Base-by-base conservation (phyloP, 495 filamentous ascomycete genomes). In the Wilcoxina mikolae region DNA sequence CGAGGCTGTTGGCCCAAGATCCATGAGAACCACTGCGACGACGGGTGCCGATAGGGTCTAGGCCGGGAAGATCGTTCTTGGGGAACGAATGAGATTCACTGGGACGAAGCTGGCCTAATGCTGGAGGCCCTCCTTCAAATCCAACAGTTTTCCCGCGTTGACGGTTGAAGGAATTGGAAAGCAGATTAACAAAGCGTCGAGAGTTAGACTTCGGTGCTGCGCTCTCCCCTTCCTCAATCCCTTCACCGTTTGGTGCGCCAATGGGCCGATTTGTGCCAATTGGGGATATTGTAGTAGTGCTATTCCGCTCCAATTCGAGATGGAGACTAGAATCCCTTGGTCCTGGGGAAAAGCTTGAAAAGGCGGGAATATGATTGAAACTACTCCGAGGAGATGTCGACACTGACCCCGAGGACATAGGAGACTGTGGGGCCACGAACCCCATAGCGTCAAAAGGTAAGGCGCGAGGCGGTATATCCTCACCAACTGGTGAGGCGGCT, bases 81-180 rank as follows among this genome's bases (percentile, higher is more conserved):
- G 87, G 87, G 58, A 90, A 83, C 10, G 87, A 93, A 60, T 86
- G 85, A 63, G 85, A 87, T 62, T 94, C 84, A 2, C 77, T 76
- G 48, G 80, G 70, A 64, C 85, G 86, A 27, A 94, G 70, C 31
- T 78, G 79, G 12, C 87, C 87, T 18, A 93, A 65, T 11, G 55
- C 55, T 39, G 79, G 72, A 15, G 80, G 82, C 3, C 79, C 77
- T 3, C 51, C 35, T 45, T 83, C 79, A 23, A 84, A 77, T 9
- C 84, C 81, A 46, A 74, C 67, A 2, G 78, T 76, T 66, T 90
- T 93, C 11, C 78, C 78, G 54, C 80, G 80, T 56, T 81, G 80
- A 4, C 84, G 76, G 64, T 79, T 79, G 59, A 88, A 83, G 3
- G 60, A 62, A 33, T 67, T 67, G 28, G 70, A 70, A 56, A 93